Conservation (phyloP, 225 moss, liverwort and hornwort genomes). For the Ulota crispa region DNA sequence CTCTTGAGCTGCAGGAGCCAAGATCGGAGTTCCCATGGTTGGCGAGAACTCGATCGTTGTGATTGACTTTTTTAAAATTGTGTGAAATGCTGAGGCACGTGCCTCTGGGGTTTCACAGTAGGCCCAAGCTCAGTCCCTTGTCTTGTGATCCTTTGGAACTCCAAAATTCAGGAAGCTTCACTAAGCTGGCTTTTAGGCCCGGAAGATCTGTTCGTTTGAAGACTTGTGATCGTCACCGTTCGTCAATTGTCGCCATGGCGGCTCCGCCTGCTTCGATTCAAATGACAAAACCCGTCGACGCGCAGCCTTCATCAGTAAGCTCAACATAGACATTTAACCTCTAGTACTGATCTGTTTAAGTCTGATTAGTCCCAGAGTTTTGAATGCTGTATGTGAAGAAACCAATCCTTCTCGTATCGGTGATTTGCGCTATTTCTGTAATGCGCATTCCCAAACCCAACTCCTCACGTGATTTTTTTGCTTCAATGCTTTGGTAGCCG, state of each 20-base stretch:
- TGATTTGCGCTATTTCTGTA: not conserved
- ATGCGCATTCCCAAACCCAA: not conserved
- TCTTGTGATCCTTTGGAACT: not conserved
- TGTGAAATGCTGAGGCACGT: conserved; percentile 39
- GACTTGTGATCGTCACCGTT: not conserved
- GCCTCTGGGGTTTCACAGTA: conserved; percentile 17
- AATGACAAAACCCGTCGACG: conserved; percentile 9
- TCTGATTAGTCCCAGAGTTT: not conserved
- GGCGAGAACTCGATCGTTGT: not conserved
- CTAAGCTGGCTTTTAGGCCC: not conserved
- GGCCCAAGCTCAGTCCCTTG: conserved; percentile 21
- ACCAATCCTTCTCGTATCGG: not conserved
- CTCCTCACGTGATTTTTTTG: not conserved
- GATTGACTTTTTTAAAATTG: conserved; percentile 3
- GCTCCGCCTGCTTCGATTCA: conserved; percentile 21
- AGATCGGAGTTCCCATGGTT: conserved; percentile 9
- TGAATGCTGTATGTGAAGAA: conserved; percentile 5
- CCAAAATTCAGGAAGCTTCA: not conserved
- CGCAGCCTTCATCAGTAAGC: conserved; percentile 36
- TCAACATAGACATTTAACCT: not conserved
- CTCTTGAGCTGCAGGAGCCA: conserved; percentile 16
- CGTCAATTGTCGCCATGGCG: conserved; percentile 25
- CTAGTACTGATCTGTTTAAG: not conserved
- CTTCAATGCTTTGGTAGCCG: conserved; percentile 16
- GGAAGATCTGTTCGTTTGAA: not conserved